phyloP scores from a whole-genome alignment of 163 green algal species.

The Prototheca stagnorum region DNA sequence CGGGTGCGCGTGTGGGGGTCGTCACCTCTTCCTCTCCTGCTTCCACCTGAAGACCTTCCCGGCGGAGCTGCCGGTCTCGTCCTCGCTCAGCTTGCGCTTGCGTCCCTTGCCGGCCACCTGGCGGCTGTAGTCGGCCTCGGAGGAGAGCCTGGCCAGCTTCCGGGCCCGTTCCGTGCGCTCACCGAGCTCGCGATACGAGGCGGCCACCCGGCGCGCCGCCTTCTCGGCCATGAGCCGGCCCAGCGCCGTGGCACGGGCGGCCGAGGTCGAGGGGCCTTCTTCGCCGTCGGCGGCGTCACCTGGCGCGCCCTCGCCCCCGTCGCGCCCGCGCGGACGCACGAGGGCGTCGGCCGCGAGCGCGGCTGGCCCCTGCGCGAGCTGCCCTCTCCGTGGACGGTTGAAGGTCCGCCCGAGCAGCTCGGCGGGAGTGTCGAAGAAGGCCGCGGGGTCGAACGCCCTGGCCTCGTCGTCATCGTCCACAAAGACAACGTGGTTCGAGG shows the following conservation, averaged over 20 bases:
- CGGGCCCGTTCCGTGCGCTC: conserved; percentile 39
- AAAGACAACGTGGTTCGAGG: conserved; percentile 69
- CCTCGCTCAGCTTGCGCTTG: conserved; percentile 46
- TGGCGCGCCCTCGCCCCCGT: too few relatives aligned
- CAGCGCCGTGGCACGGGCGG: conserved; percentile 5
- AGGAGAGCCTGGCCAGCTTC: conserved; percentile 31
- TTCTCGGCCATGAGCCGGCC: conserved; percentile 32
- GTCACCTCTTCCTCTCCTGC: conserved; percentile 19
- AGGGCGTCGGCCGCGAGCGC: too few relatives aligned
- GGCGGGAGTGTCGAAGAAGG: conserved; percentile 66
- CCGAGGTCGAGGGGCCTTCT: too few relatives aligned
- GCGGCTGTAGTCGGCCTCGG: conserved; percentile 33
- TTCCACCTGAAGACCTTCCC: conserved; percentile 31
- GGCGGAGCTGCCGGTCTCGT: conserved; percentile 7
- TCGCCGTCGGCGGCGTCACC: too few relatives aligned
- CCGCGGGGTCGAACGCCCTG: conserved; percentile 33
- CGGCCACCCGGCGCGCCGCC: too few relatives aligned
- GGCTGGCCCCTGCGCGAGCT: conserved; percentile 14
- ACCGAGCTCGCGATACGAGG: too few relatives aligned
- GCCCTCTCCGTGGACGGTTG: conserved; percentile 49
- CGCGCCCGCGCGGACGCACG: too few relatives aligned
- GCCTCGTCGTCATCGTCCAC: conserved; percentile 49
- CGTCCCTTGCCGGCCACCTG: conserved; percentile 44
- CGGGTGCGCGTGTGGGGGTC: too few relatives aligned
- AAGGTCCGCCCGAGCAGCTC: conserved; percentile 58